Evolutionary conservation across 345 rosid genomes (phyloP), one percentile per base, ranked within the genome.

Genomic region (Capsella bursapastoris): DNA sequence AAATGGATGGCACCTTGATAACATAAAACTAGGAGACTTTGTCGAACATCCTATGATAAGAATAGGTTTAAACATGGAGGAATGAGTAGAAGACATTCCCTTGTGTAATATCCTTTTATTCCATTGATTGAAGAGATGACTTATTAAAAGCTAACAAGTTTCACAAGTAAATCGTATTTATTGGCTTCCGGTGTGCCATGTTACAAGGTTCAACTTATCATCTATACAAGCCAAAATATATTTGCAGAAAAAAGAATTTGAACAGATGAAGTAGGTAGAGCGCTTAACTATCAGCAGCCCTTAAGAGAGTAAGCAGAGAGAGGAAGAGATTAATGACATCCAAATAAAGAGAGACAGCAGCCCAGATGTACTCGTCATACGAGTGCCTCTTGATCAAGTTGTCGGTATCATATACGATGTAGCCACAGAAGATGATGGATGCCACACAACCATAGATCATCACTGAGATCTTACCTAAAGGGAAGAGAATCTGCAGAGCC

Each of bases 401-500:
- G 76, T 91, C 98, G 0, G 98, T 93, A 69, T 91, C 96, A 18
- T 84, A 93, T 0, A 91, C 71, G 34, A 93, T 91, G 80, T 91
- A 93, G 0, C 91, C 98, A 56, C 94, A 89, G 79, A 91, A 93
- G 64, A 93, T 83, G 74, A 93, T 83, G 2, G 97, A 68, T 3
- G 96, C 96, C 72, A 93, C 8, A 67, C 89, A 69, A 64, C 97
- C 97, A 35, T 91, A 89, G 64, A 93, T 85, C 97, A 87, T 89
- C 44, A 84, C 83, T 1, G 96, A 88, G 64, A 89, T 68, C 77
- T 68, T 89, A 15, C 96, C 97, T 75, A 88, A 25, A 4, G 98
- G 98, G 60, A 89, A 89, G 22, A 93, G 51, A 60, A 91, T 81
- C 96, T 93, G 86, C 78, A 84, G 25, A 22, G 3, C 74, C 82